Evolutionary conservation across 2,329 filamentous ascomycete species (phyloP).

Genomic region (Beauveria caledonica): DNA sequence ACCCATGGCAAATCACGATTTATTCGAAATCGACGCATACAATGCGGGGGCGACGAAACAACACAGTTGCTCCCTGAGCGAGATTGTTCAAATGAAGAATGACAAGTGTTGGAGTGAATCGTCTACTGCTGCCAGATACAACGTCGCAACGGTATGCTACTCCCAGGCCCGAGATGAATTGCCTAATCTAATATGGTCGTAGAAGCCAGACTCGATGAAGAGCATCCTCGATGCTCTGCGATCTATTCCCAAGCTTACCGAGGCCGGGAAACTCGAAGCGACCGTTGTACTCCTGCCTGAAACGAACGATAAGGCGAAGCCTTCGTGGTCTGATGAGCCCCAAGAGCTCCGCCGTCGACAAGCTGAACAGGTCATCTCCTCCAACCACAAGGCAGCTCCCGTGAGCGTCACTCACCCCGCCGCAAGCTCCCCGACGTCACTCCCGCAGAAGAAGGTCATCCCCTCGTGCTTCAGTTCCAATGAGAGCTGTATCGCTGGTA

Average conservation of each 20-base stretch:
- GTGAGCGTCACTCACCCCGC: conserved; percentile 18
- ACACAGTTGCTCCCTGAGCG: conserved; percentile 29
- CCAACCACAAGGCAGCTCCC: conserved; percentile 21
- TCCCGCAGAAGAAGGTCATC: conserved; percentile 35
- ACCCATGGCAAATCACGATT: conserved; percentile 31
- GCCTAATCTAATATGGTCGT: conserved; percentile 17
- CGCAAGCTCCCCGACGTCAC: conserved; percentile 24
- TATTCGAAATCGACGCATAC: conserved; percentile 35
- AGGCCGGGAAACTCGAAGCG: conserved; percentile 45
- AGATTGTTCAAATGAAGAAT: conserved; percentile 35
- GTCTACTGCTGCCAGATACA: conserved; percentile 36
- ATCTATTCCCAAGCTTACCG: conserved; percentile 36
- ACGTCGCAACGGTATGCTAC: conserved; percentile 33
- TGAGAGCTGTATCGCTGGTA: conserved; percentile 59
- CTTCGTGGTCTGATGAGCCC: conserved; percentile 33
- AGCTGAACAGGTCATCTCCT: conserved; percentile 38
- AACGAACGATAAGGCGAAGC: conserved; percentile 28
- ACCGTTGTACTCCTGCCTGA: conserved; percentile 48
- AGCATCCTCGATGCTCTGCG: conserved; percentile 35
- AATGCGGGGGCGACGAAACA: conserved; percentile 28
- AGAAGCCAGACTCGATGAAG: conserved; percentile 26
- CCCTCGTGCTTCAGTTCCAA: conserved; percentile 68
- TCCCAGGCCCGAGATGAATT: background rate
- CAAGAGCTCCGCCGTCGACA: conserved; percentile 40
- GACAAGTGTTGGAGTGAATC: conserved; percentile 36